A percentile compares a stretch with the other conserved stretches of the same genome.
phyloP scores from a whole-genome alignment of 1,139 yeast species.

The Debaryomycetaceae sp. region DNA sequence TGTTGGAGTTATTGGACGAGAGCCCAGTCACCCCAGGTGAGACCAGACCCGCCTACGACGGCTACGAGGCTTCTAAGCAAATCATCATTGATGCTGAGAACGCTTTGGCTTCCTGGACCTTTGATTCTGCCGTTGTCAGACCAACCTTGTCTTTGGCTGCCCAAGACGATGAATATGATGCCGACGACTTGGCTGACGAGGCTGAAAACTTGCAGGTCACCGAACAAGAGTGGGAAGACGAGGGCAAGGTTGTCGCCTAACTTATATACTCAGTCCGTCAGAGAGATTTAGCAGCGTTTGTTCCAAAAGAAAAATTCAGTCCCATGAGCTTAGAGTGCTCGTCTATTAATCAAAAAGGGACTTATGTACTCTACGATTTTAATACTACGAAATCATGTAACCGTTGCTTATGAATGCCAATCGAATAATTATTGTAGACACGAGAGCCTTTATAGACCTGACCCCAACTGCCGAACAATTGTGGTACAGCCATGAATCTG shows the following conservation, averaged over 20 bases:
- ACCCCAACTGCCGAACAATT: too few species aligned
- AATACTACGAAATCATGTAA: neutral
- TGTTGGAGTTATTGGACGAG: slow-evolving; percentile 78
- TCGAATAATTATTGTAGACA: too few species aligned
- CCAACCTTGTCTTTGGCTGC: slow-evolving; percentile 79
- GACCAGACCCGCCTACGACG: slow-evolving; percentile 84
- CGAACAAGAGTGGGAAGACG: slow-evolving; percentile 45
- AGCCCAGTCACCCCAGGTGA: slow-evolving; percentile 90
- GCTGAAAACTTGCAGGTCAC: slow-evolving; percentile 54
- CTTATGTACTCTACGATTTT: neutral
- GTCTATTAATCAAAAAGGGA: neutral
- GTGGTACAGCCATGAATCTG: too few species aligned
- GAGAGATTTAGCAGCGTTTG: too few species aligned
- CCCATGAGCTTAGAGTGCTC: too few species aligned
- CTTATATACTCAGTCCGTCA: too few species aligned
- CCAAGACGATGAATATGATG: slow-evolving; percentile 55
- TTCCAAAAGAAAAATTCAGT: too few species aligned
- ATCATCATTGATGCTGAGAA: slow-evolving; percentile 82
- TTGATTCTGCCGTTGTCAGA: slow-evolving; percentile 74
- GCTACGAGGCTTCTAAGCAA: slow-evolving; percentile 84
- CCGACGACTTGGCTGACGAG: slow-evolving; percentile 51
- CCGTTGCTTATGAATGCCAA: neutral
- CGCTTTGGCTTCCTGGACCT: slow-evolving; percentile 80
- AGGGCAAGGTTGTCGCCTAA: slow-evolving; percentile 4
- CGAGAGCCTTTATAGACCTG: too few species aligned